Evolutionary conservation across 495 filamentous ascomycete genomes (phyloP), one percentile per base, ranked within the genome.

Genomic region (Thozetella sp.): DNA sequence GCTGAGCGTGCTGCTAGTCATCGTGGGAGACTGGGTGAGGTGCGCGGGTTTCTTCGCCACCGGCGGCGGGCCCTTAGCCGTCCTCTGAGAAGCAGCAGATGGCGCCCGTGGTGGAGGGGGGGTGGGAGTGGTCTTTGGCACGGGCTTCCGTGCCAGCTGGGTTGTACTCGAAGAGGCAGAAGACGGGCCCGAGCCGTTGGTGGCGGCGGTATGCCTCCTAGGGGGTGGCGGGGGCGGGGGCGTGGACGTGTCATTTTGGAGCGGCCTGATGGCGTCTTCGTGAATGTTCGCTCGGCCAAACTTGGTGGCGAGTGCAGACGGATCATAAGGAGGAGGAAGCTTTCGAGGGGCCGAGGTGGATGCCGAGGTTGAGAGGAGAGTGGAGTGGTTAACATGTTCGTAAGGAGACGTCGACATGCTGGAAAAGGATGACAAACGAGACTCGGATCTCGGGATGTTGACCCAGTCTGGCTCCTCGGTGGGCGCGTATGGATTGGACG

Each of bases 391-490:
- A 62, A 74, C 74, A 63, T 78, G 75, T 55, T 80, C 78, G 57
- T 75, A 81, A 13, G 74, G 78, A 13, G 74, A 80, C 48, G 72
- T 77, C 17, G 74, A 76, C 52, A 79, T 70, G 60, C 67, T 76
- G 2, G 72, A 76, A 59, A 80, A 75, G 0, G 77, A 74, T 0
- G 72, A 77, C 25, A 77, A 59, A 22, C 80, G 74, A 17, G 80
- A 81, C 59, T 76, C 73, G 0, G 76, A 72, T 46, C 77, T 68
- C 22, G 79, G 75, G 2, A 90, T 74, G 22, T 82, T 82, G 30
- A 91, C 83, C 95, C 95, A 98, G 63, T 96, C 92, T 11, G 87
- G 83, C 63, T 92, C 86, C 23, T 86, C 72, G 1, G 85, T 85
- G 10, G 77, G 73, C 17, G 76, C 79, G 64, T 96, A 97, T 1